Base-by-base conservation (phyloP, 495 filamentous ascomycete genomes). In the Hyaloscypha variabilis region DNA sequence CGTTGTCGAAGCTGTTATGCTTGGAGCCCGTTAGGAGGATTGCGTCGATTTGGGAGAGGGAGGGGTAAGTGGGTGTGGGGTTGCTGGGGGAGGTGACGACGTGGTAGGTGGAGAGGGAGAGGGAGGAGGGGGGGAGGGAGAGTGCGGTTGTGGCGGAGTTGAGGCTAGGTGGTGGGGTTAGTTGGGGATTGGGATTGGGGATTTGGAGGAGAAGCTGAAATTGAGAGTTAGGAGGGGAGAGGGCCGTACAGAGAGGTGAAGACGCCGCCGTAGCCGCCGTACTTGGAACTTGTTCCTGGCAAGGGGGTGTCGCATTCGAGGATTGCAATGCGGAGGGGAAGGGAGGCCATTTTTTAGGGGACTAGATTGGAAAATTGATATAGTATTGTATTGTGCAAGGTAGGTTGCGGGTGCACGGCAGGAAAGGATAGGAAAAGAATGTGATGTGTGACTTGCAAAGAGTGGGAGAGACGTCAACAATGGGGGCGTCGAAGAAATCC, bases 241-340 rank as follows among this genome's bases (percentile, higher is more conserved):
- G 17, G 17, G 1, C 6, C 49, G 11, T 1, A 34, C 31, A 96
- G 82, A 28, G 79, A 68, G 11, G 69, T 77, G 80, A 96, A 97
- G 39, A 96, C 78, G 58, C 87, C 88, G 68, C 84, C 81, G 73
- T 96, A 97, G 49, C 84, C 83, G 29, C 86, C 83, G 76, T 91
- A 94, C 73, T 85, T 88, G 42, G 77, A 78, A 63, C 83, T 74
- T 53, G 84, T 79, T 10, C 76, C 69, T 2, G 81, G 80, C 19
- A 87, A 73, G 2, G 91, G 90, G 6, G 83, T 89, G 77, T 94
- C 93, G 76, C 89, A 88, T 82, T 94, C 91, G 63, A 97, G 86
- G 66, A 96, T 81, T 42, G 92, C 92, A 68, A 97, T 90, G 61
- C 91, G 90, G 68, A 94, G 77, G 25, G 90, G 90, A 19, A 67